Conservation (phyloP, 768 basidiomycete genomes). For the Termitomyces sp. region DNA sequence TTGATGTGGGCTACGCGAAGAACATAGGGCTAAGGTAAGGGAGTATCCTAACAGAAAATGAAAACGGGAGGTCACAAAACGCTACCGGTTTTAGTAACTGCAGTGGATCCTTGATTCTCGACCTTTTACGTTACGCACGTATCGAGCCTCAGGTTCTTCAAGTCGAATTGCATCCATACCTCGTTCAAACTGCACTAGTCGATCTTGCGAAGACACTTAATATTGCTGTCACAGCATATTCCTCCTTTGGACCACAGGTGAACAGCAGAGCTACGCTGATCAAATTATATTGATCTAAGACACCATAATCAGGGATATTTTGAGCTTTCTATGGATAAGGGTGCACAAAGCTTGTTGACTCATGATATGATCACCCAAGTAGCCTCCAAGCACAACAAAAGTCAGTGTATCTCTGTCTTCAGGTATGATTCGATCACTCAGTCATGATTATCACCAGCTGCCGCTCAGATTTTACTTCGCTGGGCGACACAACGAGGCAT, state of each 20-base stretch:
- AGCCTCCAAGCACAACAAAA: constrained; percentile 47
- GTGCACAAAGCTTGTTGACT: constrained; percentile 44
- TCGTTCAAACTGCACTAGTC: constrained; percentile 55
- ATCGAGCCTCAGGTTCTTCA: constrained; percentile 68
- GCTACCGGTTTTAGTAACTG: constrained; percentile 51
- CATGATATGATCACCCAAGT: constrained; percentile 40
- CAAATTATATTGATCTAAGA: not conserved
- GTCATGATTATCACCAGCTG: constrained; percentile 27
- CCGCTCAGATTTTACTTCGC: constrained; percentile 70
- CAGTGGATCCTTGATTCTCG: constrained; percentile 65
- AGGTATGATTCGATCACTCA: not conserved
- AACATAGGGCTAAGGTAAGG: constrained; percentile 74
- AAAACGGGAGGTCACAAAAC: not conserved
- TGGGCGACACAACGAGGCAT: constrained; percentile 77
- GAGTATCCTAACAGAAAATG: not conserved
- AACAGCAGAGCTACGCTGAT: not conserved
- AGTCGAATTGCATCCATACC: constrained; percentile 68
- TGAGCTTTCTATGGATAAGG: constrained; percentile 61
- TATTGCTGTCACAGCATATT: constrained; percentile 64
- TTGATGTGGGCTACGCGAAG: constrained; percentile 63
- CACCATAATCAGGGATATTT: constrained; percentile 36
- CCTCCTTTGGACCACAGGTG: constrained; percentile 39
- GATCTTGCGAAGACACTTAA: constrained; percentile 49
- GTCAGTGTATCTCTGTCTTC: constrained; percentile 24
- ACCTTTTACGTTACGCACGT: constrained; percentile 75